Evolutionary conservation across 225 moss, liverwort and hornwort species (phyloP), one percentile per base, ranked within the genome.

Genomic region (Marchantia paleacea): DNA sequence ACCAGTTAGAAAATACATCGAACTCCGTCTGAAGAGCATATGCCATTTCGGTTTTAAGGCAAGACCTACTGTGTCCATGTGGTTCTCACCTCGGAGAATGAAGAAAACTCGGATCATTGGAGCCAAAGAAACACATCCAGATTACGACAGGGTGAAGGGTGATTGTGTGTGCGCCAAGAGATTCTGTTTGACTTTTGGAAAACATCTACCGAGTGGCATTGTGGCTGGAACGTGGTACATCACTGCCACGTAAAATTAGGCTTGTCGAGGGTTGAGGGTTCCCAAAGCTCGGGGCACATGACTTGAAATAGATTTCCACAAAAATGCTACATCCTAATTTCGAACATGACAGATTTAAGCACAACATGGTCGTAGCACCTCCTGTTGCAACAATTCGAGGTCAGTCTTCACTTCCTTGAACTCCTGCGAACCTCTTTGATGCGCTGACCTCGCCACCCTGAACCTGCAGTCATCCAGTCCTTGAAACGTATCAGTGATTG

Each of bases 341-440:
- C 0, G 13, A 58, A 16, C 3, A 58, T 6, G 16, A 20, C 5
- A 58, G 20, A 39, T 5, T 20, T 16, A 9, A 58, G 58, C 18
- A 18, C 10, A 0, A 15, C 18, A 58, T 58, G 7, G 58, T 58
- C 18, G 58, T 12, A 55, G 29, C 53, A 89, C 90, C 88, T 88
- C 90, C 20, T 85, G 83, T 69, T 90, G 90, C 54, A 88, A 57
- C n/a, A 58, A 6, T 48, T 82, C 80, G 16, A 90, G 75, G 65
- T 90, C 81, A 29, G 31, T 52, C 78, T 86, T 90, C 73, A 86
- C 86, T 29, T 24, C 62, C n/a, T 85, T 81, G 9, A 90, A 53
- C 51, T 90, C 88, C 29, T 83, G 75, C 67, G 81, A 85, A 55
- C 86, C 88, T 54, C 63, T 88, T 51, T 85, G 86, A 75, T 90